Base-by-base conservation (phyloP, 2,329 filamentous ascomycete genomes). In the Stylonectria norvegica region DNA sequence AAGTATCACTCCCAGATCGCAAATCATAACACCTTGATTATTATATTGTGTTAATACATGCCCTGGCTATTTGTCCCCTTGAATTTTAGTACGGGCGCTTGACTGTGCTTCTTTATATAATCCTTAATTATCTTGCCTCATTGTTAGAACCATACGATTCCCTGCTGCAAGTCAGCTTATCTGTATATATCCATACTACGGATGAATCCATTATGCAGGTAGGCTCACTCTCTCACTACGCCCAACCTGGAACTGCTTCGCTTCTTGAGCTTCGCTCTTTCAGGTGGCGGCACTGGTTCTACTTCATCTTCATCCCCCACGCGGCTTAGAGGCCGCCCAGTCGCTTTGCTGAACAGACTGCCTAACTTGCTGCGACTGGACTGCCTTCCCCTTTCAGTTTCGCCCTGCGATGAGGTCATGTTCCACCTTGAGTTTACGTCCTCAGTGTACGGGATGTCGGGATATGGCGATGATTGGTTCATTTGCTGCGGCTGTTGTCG, bases 241-340 rank as follows among this genome's bases (percentile, higher is more conserved):
- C 48, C 41, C 31, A 56, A 6, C 16, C 48, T 40, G 0, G 53
- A 56, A 10, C 46, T 56, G 4, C 47, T 56, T 12, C 53, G 35
- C 37, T 56, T 56, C 22, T 38, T 50, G 7, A 56, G 19, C 17
- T 45, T 56, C 1, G 44, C 46, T 20, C 53, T 45, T 33, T 56
- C 50, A 0, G 50, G 40, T 3, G 37, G 34, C 2, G 33, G 38
- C 12, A 7, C 9, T 0, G 47, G 46, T 2, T 41, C 28, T 4
- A 20, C 9, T 17, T 39, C 33, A 2, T 34, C 35, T 11, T 40
- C 37, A 3, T 20, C 23, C 2, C 27, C 22, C 4, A 23, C 28
- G 7, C 47, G 45, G 1, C 39, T 42, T 0, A 38, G 17, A 1
- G 52, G 27, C 0, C 46, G 31, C 0, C 34, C 36, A 1, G 31